These are phyloP conservation scores for Acacia confusa DNA, from an alignment of 306 rosid genomes.

Conservation along the genomic window DNA sequence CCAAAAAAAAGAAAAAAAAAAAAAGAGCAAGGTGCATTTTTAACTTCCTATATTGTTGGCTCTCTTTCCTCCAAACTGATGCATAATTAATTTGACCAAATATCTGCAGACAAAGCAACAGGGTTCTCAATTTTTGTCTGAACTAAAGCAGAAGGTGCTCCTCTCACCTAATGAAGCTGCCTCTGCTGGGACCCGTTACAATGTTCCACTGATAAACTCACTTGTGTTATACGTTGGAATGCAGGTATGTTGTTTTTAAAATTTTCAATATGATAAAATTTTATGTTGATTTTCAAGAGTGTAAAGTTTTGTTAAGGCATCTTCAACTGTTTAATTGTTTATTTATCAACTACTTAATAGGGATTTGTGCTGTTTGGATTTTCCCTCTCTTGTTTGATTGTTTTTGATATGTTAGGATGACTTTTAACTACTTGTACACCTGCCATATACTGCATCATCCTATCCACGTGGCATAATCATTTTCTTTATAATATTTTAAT, in stretches of 20 bases:
- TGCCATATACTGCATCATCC: not conserved
- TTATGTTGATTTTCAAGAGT: not conserved
- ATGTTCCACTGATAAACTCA: slow-evolving; percentile 91
- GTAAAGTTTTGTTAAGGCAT: not conserved
- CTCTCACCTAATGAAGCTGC: slow-evolving; percentile 75
- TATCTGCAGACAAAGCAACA: slow-evolving; percentile 74
- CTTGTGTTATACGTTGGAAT: slow-evolving; percentile 94
- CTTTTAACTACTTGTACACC: not conserved
- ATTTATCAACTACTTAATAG: not conserved
- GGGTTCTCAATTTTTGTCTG: slow-evolving; percentile 68
- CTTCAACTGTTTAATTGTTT: not conserved
- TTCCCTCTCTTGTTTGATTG: not conserved
- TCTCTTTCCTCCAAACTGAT: not conserved
- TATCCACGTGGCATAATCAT: not conserved
- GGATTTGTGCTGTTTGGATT: not conserved
- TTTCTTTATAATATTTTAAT: not conserved
- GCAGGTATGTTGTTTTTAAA: slow-evolving; percentile 63
- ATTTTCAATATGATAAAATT: not conserved
- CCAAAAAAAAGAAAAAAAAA: not conserved
- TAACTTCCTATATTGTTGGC: slow-evolving; percentile 9
- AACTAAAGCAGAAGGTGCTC: slow-evolving; percentile 82
- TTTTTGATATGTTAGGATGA: not conserved
- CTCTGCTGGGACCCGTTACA: slow-evolving; percentile 87
- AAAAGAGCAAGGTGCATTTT: not conserved
- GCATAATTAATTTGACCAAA: slow-evolving; percentile 4